phyloP scores from a whole-genome alignment of 306 rosid species.

The Ormosia emarginata region DNA sequence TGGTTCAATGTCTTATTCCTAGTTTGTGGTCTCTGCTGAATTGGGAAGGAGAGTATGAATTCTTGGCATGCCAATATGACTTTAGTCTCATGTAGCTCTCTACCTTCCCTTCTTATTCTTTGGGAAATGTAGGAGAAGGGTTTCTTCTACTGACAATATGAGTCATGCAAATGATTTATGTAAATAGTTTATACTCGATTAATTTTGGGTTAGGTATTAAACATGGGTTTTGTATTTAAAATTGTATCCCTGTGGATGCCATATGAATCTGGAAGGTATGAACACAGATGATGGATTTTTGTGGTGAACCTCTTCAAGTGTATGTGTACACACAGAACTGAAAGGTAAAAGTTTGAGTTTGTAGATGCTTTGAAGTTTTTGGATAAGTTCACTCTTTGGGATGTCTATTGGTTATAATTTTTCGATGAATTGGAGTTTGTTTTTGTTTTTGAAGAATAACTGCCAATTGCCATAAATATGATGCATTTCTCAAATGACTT shows the following conservation, averaged over 20 bases:
- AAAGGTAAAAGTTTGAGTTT: not conserved
- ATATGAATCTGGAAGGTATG: not conserved
- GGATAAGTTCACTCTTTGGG: conserved; percentile 8
- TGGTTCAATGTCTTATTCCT: not conserved
- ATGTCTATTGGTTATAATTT: conserved; percentile 8
- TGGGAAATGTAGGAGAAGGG: not conserved
- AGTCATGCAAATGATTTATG: not conserved
- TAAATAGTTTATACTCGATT: not conserved
- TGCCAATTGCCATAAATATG: not conserved
- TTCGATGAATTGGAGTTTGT: not conserved
- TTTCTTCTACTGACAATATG: not conserved
- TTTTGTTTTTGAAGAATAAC: conserved; percentile 4
- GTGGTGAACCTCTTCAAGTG: conserved; percentile 1
- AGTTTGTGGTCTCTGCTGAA: conserved; percentile 5
- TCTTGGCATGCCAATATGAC: conserved; percentile 5
- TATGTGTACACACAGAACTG: not conserved
- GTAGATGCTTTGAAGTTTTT: not conserved
- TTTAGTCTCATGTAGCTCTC: not conserved
- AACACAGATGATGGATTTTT: not conserved
- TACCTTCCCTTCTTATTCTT: not conserved
- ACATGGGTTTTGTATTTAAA: not conserved
- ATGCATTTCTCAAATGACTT: not conserved
- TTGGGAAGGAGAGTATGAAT: conserved; percentile 1
- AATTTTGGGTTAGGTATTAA: not conserved
- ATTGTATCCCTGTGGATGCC: not conserved